A percentile compares a stretch with the other conserved stretches of the same genome.
Evolutionary conservation across 2,329 filamentous ascomycete species (phyloP).

Genomic region (Juglanconis sp.): DNA sequence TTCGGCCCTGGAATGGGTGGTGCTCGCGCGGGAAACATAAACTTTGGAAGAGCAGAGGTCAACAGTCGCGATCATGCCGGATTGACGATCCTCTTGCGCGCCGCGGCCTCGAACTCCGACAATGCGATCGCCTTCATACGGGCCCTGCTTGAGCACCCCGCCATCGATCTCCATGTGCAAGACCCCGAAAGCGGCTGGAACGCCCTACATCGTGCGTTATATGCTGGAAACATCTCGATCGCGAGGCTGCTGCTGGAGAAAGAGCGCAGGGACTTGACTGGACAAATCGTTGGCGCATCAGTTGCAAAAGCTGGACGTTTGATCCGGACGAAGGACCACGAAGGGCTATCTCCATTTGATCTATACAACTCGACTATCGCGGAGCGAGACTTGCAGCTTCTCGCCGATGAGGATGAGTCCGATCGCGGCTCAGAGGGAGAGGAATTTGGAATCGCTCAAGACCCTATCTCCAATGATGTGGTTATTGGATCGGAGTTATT

Average conservation of each 20-base stretch:
- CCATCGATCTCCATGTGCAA: slow-evolving; percentile 80
- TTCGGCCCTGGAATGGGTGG: slow-evolving; percentile 41
- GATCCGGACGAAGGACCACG: slow-evolving; percentile 92
- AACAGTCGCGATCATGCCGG: slow-evolving; percentile 82
- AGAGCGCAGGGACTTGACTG: slow-evolving; percentile 63
- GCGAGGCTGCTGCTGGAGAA: slow-evolving; percentile 78
- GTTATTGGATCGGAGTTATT: slow-evolving; percentile 76
- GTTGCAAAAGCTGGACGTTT: slow-evolving; percentile 66
- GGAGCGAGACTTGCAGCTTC: slow-evolving; percentile 60
- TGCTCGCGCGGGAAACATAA: slow-evolving; percentile 39
- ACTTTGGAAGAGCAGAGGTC: slow-evolving; percentile 61
- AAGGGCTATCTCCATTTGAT: slow-evolving; percentile 93
- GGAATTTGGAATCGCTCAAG: slow-evolving; percentile 31
- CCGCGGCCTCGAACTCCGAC: slow-evolving; percentile 69
- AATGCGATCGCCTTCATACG: slow-evolving; percentile 72
- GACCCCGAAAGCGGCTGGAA: slow-evolving; percentile 96
- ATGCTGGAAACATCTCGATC: slow-evolving; percentile 83
- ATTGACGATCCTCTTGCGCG: slow-evolving; percentile 79
- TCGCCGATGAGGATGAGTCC: slow-evolving; percentile 36
- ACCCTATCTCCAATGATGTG: slow-evolving; percentile 1
- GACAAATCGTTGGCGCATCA: slow-evolving; percentile 57
- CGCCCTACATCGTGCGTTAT: slow-evolving; percentile 83
- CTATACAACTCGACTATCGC: slow-evolving; percentile 86
- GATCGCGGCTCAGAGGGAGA: slow-evolving; percentile 57
- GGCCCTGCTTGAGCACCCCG: slow-evolving; percentile 76